These are phyloP conservation scores for Solanum raphanifolium DNA, from an alignment of 257 asterid species.

Conservation along the genomic window DNA sequence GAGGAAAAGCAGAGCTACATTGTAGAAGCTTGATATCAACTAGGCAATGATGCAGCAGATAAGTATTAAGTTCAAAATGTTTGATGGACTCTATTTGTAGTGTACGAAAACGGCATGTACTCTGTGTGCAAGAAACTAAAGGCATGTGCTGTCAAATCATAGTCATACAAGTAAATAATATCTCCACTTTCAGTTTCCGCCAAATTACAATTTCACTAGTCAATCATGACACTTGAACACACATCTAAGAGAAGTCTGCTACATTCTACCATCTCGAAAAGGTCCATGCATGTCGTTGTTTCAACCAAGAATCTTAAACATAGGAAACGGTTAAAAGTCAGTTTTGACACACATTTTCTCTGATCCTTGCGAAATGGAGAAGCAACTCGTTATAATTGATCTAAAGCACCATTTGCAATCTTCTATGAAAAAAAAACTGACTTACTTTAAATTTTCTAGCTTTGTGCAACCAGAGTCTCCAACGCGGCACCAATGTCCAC, in stretches of 20 bases:
- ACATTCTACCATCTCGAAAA: background rate
- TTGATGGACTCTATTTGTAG: background rate
- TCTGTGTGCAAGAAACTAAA: too few species aligned
- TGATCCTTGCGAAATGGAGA: background rate
- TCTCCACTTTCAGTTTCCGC: background rate
- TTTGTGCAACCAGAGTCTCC: too few species aligned
- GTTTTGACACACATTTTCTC: too few species aligned
- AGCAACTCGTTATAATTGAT: background rate
- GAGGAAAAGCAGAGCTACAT: too few species aligned
- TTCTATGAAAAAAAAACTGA: too few species aligned
- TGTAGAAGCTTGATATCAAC: background rate
- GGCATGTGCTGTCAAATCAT: background rate
- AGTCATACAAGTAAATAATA: background rate
- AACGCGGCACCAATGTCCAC: too few species aligned
- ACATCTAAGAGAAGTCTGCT: background rate
- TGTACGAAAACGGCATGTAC: too few species aligned
- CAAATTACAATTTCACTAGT: background rate
- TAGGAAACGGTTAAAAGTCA: background rate
- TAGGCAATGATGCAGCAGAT: background rate
- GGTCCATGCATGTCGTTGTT: background rate
- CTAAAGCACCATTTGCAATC: too few species aligned
- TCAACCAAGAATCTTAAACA: background rate
- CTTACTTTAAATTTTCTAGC: too few species aligned
- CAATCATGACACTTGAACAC: background rate
- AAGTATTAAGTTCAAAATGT: background rate